phyloP scores from a whole-genome alignment of 1,284 basidiomycete species.

The Cutaneotrichosporon dermatis region DNA sequence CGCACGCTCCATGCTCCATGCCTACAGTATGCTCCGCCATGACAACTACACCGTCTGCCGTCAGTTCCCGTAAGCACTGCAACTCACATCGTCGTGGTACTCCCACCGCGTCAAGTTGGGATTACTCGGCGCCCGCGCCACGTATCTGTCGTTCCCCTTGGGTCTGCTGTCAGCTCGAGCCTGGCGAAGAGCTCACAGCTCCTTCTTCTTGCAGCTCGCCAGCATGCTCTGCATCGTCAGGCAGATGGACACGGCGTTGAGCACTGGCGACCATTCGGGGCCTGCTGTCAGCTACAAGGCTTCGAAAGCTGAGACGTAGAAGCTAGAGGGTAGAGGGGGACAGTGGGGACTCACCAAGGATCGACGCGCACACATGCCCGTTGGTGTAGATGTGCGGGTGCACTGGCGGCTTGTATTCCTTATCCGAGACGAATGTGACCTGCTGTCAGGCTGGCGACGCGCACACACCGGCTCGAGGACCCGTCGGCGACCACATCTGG shows the following conservation, averaged over 20 bases:
- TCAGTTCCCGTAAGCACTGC: neutral
- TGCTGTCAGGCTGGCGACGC: constrained; percentile 9
- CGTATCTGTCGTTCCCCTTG: constrained; percentile 46
- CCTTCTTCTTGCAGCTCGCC: constrained; percentile 47
- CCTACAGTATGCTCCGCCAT: neutral
- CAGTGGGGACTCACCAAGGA: constrained; percentile 31
- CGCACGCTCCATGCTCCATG: neutral
- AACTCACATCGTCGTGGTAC: constrained; percentile 48
- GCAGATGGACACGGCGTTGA: constrained; percentile 47
- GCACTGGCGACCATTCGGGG: constrained; percentile 48
- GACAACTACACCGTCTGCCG: constrained; percentile 13
- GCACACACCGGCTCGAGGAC: too few species aligned
- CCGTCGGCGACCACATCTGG: too few species aligned
- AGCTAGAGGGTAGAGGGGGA: neutral
- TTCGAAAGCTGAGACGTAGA: neutral
- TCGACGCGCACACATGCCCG: constrained; percentile 49
- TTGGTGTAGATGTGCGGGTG: constrained; percentile 50
- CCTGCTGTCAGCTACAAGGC: constrained; percentile 22
- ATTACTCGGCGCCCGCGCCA: constrained; percentile 41
- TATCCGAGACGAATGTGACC: constrained; percentile 45
- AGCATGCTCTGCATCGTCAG: constrained; percentile 52
- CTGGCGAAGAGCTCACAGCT: constrained; percentile 27
- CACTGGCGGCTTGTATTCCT: constrained; percentile 38
- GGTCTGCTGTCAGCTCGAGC: constrained; percentile 28
- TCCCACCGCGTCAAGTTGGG: constrained; percentile 46